These are phyloP conservation scores for Mortierella sp. DNA, from an alignment of 371 early-diverging fungal genomes.

Conservation along the genomic window DNA sequence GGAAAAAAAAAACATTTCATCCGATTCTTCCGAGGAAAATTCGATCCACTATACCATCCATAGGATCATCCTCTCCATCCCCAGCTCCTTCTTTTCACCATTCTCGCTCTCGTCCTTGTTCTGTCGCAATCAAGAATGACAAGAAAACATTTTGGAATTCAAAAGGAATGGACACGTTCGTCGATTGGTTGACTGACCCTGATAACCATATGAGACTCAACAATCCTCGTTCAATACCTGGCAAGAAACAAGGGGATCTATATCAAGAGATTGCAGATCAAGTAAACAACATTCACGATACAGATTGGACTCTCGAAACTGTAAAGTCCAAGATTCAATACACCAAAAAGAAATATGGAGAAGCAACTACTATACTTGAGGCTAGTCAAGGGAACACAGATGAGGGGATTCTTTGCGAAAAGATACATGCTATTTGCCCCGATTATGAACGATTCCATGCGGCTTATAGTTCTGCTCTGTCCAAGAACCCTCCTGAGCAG, in stretches of 20 bases:
- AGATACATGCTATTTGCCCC: not conserved
- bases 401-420: not conserved
- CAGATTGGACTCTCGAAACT: not conserved
- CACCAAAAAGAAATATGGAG: not conserved
- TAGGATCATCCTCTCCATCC: no score
- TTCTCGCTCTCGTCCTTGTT: not conserved
- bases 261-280: not conserved
- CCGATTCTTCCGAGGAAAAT: no score
- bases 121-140: not conserved
- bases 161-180: not conserved
- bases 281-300: not conserved
- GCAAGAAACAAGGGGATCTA: not conserved
- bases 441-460: not conserved
- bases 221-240: not conserved
- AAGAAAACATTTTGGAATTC: not conserved
- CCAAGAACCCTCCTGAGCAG: not conserved
- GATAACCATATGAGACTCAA: not conserved
- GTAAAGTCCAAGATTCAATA: not conserved
- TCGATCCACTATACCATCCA: no score
- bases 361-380: not conserved
- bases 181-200: not conserved
- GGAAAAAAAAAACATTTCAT: no score
- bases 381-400: not conserved
- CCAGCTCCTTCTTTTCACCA: no score
- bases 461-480: not conserved